Evolutionary conservation across 768 basidiomycete species (phyloP), one percentile per base, ranked within the genome.

Genomic region (Gelatoporia subvermispora): DNA sequence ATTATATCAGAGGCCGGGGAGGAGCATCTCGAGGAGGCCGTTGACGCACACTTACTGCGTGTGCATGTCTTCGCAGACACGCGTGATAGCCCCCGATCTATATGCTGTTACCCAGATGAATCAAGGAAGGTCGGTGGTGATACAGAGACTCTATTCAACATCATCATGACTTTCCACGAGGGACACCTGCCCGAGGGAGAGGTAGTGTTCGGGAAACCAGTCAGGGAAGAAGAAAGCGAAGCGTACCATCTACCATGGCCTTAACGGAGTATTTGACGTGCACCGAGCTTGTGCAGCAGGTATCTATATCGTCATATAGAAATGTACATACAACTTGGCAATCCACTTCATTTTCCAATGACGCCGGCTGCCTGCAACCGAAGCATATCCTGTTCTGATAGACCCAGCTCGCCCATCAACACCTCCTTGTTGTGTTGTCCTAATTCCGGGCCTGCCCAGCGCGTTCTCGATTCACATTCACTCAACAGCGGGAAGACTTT

Each of bases 371-470:
- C 48, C 42, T 60, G 54, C 8, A 67, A 53, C 24, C 35, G 25
- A 4, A 25, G 41, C 18, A 68, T 49, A 43, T 67, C 64, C 3
- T 57, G 60, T 9, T 52, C 54, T 0, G 57, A 47, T 2, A 68
- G 42, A 2, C 63, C 65, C 20, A 68, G 52, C 43, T 64, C 60
- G 1, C 51, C 59, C 18, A 58, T 43, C 8, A 68, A 48, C 35
- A 68, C 65, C 50, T 68, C 67, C n/a, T 52, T 54, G 45, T 63
- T 68, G 41, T 69, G 65, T 22, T 60, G 62, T 3, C 85, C 85
- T n/a, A 86, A 66, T 51, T 83, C 72, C 2, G 84, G 84, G 0
- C 84, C 84, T 22, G 82, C 84, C 83, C 83, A 86, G 52, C 70
- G 74, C 1, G 84, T 82, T 54, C 70, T 69, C 4, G 76, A 65